Evolutionary conservation across 352 stramenopile species (phyloP), one percentile per base, ranked within the genome.

Genomic region (Elongisporangium anandrum): DNA sequence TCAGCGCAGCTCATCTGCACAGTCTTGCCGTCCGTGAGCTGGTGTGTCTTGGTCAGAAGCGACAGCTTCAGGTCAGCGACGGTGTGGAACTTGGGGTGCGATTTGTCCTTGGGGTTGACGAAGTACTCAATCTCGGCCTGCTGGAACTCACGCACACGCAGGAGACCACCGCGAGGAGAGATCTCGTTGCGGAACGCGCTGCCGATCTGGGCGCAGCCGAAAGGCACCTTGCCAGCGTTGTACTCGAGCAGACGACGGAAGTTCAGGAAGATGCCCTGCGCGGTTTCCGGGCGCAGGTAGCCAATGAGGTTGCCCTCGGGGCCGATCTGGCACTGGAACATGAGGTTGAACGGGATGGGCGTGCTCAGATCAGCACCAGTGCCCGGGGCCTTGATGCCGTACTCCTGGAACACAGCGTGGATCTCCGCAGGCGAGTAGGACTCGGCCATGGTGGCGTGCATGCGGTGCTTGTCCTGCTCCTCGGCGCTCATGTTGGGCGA

Each of bases 91-190:
- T 98, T 99, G 17, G 94, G 80, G 79, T 99, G 97, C n/a, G 82
- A 80, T 82, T 99, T 99, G 69, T 99, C 93, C 62, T 98, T 96
- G 0, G 98, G 98, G 74, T 99, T 96, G 34, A 99, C 95, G 81
- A 99, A 99, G 65, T 93, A 94, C 69, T 99, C 97, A 58, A 99
- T 99, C 82, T 99, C 97, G 47, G 94, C 96, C 92, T 99, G 98
- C 73, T 96, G 97, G 80, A 99, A 99, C 85, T 99, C 98, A 50
- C 98, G 94, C 47, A 99, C 97, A 61, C 98, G 93, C 62, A 99
- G 70, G 21, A 99, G 84, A 50, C 97, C 97, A 29, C 88, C 95
- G 58, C 96, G 88, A 41, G 97, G 97, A 57, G 96, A 96, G 79
- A 99, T 99, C 79, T 99, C 97, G 67, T 97, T 97, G 53, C 91